Conservation (phyloP, 73 alveolate species). For the Breviolum minutum region DNA sequence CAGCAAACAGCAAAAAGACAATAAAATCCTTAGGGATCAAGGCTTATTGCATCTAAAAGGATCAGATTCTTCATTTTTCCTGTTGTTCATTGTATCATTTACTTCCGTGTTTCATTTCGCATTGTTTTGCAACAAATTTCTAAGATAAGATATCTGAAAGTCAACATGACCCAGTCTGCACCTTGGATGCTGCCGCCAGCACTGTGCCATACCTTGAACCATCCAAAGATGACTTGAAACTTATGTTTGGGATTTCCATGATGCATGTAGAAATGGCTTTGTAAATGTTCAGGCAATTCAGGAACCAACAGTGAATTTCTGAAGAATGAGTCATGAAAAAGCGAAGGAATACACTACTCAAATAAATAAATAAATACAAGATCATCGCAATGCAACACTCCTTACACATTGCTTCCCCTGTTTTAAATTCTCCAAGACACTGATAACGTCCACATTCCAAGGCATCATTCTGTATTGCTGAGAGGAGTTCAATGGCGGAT, state of each 20-base stretch:
- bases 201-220: constrained; percentile 1
- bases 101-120: background rate
- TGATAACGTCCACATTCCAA: constrained; percentile 38
- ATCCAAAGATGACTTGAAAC: background rate
- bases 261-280: background rate
- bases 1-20: background rate
- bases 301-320: too few species aligned
- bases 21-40: background rate
- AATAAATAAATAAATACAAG: too few species aligned
- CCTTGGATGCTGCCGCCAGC: constrained; percentile 22
- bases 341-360: too few species aligned
- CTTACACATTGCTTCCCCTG: background rate
- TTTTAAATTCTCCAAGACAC: background rate
- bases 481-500: background rate
- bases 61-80: background rate
- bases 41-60: background rate
- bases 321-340: too few species aligned
- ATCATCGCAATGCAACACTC: too few species aligned
- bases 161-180: background rate
- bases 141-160: background rate
- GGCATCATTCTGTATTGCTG: background rate
- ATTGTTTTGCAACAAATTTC: too few species aligned
- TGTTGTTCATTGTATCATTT: background rate
- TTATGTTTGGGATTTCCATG: background rate
- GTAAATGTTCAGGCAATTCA: too few species aligned